Percentiles rank a stretch among this genome's conserved stretches.
Evolutionary conservation across 2,329 filamentous ascomycete species (phyloP).

Genomic region (Aspergillus quadrilineatus): DNA sequence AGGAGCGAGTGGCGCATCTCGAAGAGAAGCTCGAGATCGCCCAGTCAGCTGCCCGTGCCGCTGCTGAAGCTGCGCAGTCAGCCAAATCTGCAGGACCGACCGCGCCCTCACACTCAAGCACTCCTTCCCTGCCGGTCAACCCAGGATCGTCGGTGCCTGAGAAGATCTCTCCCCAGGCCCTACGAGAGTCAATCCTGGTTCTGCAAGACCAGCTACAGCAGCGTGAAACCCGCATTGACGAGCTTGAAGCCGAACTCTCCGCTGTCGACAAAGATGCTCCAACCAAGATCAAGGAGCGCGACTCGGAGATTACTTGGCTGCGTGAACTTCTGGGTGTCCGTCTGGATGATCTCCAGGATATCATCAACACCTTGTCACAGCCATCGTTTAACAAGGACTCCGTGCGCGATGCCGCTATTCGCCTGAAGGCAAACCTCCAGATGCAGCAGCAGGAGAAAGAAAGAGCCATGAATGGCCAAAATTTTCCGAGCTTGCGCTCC

Average conservation of each 20-base stretch:
- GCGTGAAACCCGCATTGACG: constrained; percentile 85
- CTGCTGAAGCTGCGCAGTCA: constrained; percentile 70
- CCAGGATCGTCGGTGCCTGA: constrained; percentile 61
- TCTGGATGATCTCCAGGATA: constrained; percentile 86
- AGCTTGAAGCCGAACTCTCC: constrained; percentile 70
- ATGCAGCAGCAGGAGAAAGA: constrained; percentile 98
- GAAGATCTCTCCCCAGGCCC: constrained; percentile 88
- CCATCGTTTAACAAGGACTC: constrained; percentile 73
- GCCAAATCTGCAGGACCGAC: constrained; percentile 47
- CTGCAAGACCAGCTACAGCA: constrained; percentile 95
- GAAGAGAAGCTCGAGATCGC: constrained; percentile 91
- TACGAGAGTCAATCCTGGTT: constrained; percentile 93
- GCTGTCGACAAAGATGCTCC: constrained; percentile 74
- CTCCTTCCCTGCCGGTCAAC: constrained; percentile 49
- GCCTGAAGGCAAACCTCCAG: constrained; percentile 88
- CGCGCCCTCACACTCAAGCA: constrained; percentile 44
- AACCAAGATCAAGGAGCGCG: constrained; percentile 81
- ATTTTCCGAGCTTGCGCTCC: constrained; percentile 73
- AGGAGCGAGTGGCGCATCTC: constrained; percentile 79
- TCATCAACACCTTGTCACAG: constrained; percentile 74
- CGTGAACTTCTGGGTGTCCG: constrained; percentile 89
- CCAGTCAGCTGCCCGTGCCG: constrained; percentile 80
- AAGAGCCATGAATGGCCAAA: constrained; percentile 67
- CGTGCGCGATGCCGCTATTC: constrained; percentile 87
- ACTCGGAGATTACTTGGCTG: constrained; percentile 92